Base-by-base conservation (phyloP, 2,329 filamentous ascomycete species). In the Fusarium globosum region DNA sequence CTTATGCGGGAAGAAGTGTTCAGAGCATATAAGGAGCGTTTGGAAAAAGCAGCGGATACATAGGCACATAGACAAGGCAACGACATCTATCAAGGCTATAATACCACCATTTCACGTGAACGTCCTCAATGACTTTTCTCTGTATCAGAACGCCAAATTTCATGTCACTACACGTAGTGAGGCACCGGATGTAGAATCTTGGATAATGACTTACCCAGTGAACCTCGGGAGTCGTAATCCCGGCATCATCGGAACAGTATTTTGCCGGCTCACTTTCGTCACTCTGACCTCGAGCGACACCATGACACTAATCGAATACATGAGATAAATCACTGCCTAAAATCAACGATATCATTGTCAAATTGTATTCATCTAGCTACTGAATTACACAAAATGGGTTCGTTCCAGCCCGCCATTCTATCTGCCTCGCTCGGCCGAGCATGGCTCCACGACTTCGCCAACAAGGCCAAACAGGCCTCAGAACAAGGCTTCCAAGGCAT, bases 381-480 rank as follows among this genome's bases (percentile, higher is more conserved):
- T 3, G 3, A 23, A 23, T 18, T 6, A 23, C 10, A 21, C 3
- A 65, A 12, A 14, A 68, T 68, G 62, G 13, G 35, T 11, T 21
- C 45, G 13, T 68, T 41, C 7, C 28, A 26, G 7, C 62, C 65
- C 2, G 65, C 65, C 8, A 68, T 68, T 2, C 7, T 68, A 8
- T 68, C 65, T 1, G 65, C 39, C 9, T 68, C 65, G 1, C 65
- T 68, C 10, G 65, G 65, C 21, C 52, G 65, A 38, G 65, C 65
- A 26, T 68, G 65, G 65, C 20, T 67, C 4, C 65, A 68, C 39
- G 41, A 48, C 7, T 68, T 68, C 16, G 41, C 35, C 12, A 58
- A 38, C 16, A 68, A 68, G 9, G 53, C 63, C 3, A 42, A 20
- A 1, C 52, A 68, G 5, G 62, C 65, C 23, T 53, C 62, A 4